Evolutionary conservation across 176 grass and related monocot species (phyloP).

Genomic region (Paspalum notatum): DNA sequence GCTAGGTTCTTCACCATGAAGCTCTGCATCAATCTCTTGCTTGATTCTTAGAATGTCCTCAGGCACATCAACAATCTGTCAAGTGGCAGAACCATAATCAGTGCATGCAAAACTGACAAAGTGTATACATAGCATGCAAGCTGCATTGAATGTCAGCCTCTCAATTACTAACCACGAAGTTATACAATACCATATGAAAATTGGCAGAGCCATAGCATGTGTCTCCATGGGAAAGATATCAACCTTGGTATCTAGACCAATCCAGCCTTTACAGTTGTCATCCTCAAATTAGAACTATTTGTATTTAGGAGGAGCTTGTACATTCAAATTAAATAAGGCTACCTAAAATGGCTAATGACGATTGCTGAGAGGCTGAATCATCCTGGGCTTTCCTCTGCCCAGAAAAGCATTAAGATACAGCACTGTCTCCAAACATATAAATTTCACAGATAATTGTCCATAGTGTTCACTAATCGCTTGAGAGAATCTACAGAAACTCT

Average conservation of each 20-base stretch:
- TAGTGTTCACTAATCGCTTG: neutral
- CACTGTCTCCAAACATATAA: neutral
- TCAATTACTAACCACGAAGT: neutral
- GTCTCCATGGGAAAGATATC: neutral
- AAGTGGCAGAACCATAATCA: constrained; percentile 38
- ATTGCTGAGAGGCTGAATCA: neutral
- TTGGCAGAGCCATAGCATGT: neutral
- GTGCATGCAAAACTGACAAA: neutral
- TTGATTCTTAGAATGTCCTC: constrained; percentile 91
- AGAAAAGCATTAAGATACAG: constrained; percentile 13
- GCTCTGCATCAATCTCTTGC: constrained; percentile 85
- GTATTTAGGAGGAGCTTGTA: neutral
- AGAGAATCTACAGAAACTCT: neutral
- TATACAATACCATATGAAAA: neutral
- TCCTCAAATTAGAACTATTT: neutral
- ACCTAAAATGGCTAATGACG: neutral
- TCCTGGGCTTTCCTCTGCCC: neutral
- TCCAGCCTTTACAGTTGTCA: constrained; percentile 2
- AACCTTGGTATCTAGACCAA: neutral
- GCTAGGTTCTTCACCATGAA: constrained; percentile 81
- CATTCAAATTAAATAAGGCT: constrained; percentile 21
- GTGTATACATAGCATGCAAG: neutral
- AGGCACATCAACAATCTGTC: constrained; percentile 62
- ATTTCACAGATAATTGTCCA: neutral
- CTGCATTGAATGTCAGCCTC: neutral